Evolutionary conservation across 345 rosid species (phyloP).

Genomic region (Eucalyptus albens): DNA sequence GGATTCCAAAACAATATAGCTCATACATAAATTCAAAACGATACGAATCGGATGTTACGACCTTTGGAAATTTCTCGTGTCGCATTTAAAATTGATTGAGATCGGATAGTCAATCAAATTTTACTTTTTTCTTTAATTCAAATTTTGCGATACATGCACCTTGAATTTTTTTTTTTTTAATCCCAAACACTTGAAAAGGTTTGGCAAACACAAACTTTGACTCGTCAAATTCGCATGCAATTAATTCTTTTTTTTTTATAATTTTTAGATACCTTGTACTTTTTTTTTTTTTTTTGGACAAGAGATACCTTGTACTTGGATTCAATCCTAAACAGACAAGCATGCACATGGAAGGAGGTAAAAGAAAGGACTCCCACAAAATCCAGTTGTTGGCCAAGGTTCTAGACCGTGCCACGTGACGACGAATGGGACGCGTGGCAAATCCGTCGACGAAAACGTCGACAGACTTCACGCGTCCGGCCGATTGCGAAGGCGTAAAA

Average conservation of each 20-base stretch:
- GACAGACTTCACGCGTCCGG: neutral
- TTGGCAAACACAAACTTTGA: neutral
- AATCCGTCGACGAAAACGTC: neutral
- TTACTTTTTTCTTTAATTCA: neutral
- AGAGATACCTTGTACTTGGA: neutral
- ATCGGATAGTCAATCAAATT: fast-evolving
- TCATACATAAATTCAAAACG: neutral
- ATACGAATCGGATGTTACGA: fast-evolving
- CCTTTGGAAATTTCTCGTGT: neutral
- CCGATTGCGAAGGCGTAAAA: neutral
- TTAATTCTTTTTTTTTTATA: neutral
- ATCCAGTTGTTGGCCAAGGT: neutral
- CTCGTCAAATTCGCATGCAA: neutral
- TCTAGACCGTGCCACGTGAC: neutral
- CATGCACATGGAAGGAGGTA: fast-evolving
- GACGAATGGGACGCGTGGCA: neutral
- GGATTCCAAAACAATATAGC: neutral
- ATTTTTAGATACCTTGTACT: neutral
- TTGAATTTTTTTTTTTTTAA: neutral
- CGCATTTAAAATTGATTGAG: neutral
- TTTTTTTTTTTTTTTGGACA: no score
- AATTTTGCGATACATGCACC: neutral
- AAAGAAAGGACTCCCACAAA: neutral
- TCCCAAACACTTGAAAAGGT: neutral
- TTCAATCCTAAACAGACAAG: neutral